Evolutionary conservation across 805 yeast genomes (phyloP).

Genomic region (Teunomyces tritomae): DNA sequence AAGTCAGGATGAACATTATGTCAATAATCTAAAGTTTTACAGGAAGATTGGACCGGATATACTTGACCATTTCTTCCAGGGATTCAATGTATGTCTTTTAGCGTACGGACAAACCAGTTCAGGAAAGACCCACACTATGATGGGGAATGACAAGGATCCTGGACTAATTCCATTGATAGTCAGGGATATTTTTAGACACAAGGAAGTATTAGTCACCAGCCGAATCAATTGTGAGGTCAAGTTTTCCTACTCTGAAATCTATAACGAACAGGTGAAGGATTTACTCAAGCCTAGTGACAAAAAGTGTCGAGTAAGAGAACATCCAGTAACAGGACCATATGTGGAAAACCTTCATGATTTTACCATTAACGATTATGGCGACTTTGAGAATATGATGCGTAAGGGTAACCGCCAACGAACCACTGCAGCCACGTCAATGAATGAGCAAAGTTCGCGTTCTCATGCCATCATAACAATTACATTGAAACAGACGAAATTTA

Average conservation of each 20-base stretch:
- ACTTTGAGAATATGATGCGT: constrained; percentile 46
- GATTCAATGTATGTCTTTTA: constrained; percentile 40
- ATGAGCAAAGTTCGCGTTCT: constrained; percentile 70
- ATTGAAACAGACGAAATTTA: constrained; percentile 55
- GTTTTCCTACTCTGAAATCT: constrained; percentile 69
- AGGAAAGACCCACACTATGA: constrained; percentile 44
- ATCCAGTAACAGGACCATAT: constrained; percentile 64
- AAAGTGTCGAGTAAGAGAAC: constrained; percentile 59
- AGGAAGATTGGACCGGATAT: constrained; percentile 55
- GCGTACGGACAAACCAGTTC: constrained; percentile 46
- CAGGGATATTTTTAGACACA: constrained; percentile 47
- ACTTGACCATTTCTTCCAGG: constrained; percentile 46
- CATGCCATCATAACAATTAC: constrained; percentile 73
- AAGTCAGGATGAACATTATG: constrained; percentile 28
- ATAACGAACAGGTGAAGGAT: constrained; percentile 75
- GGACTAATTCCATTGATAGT: constrained; percentile 47
- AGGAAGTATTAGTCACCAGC: constrained; percentile 34
- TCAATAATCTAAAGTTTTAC: constrained; percentile 53
- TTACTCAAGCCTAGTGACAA: constrained; percentile 35
- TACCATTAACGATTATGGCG: constrained; percentile 45
- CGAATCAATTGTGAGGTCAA: constrained; percentile 38
- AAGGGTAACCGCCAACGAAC: constrained; percentile 58
- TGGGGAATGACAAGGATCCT: constrained; percentile 34
- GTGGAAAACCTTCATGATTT: constrained; percentile 65
- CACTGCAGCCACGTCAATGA: constrained; percentile 73